phyloP scores from a whole-genome alignment of 139 green algal species.

The Mesostigma viride region DNA sequence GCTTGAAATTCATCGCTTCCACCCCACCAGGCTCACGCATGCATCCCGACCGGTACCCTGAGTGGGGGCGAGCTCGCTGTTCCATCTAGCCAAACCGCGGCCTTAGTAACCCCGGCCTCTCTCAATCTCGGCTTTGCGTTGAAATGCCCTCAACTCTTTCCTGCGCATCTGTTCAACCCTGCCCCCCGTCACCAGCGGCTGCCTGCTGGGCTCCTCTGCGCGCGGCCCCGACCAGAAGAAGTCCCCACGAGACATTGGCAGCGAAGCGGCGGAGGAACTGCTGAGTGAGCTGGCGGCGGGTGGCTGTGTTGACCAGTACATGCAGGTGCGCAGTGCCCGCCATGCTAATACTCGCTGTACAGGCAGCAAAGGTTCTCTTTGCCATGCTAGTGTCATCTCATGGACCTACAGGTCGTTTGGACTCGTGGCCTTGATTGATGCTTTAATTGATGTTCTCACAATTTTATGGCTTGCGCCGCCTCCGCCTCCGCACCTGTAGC shows the following conservation, averaged over 20 bases:
- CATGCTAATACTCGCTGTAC: background rate
- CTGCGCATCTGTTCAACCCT: too few relatives aligned
- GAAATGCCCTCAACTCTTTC: background rate
- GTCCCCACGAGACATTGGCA: slow-evolving; percentile 34
- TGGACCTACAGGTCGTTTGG: background rate
- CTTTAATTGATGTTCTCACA: slow-evolving; percentile 4
- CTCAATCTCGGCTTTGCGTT: background rate
- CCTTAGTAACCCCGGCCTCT: too few relatives aligned
- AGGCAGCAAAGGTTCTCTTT: slow-evolving; percentile 8
- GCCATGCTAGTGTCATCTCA: background rate
- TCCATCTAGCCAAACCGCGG: too few relatives aligned
- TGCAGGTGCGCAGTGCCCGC: slow-evolving; percentile 7
- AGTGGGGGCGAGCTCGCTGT: too few relatives aligned
- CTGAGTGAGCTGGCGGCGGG: slow-evolving; percentile 39
- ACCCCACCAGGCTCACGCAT: too few relatives aligned
- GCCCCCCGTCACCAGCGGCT: background rate
- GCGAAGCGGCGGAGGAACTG: slow-evolving; percentile 42
- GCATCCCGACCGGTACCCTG: too few relatives aligned
- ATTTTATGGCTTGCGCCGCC: background rate
- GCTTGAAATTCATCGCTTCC: too few relatives aligned
- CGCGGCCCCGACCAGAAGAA: slow-evolving; percentile 32
- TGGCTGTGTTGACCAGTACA: slow-evolving; percentile 38
- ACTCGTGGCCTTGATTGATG: too few relatives aligned
- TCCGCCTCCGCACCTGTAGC: background rate
- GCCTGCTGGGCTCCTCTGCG: slow-evolving; percentile 22